Evolutionary conservation across 2,329 filamentous ascomycete species (phyloP).

Genomic region (Clarireedia paspali): DNA sequence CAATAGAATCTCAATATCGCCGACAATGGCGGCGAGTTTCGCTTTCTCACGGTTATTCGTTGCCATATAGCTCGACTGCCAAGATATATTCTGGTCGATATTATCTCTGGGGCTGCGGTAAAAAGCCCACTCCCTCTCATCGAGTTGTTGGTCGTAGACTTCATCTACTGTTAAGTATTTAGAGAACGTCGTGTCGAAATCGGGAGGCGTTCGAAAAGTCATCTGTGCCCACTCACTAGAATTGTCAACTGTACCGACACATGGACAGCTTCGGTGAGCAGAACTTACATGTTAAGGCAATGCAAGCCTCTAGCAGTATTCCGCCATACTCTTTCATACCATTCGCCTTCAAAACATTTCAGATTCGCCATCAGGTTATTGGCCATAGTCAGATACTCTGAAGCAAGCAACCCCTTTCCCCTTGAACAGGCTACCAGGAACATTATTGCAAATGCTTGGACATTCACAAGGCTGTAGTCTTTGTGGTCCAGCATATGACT

Average conservation of each 20-base stretch:
- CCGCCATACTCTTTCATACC: constrained; percentile 21
- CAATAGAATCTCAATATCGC: constrained; percentile 21
- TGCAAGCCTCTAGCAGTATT: constrained; percentile 28
- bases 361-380: constrained; percentile 17
- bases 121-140: constrained; percentile 21
- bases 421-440: constrained; percentile 26
- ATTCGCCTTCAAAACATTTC: constrained; percentile 11
- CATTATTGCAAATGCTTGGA: constrained; percentile 29
- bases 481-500: constrained; percentile 17
- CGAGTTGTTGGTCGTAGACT: constrained; percentile 12
- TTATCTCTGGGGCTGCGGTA: constrained; percentile 20
- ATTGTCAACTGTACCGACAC: constrained; percentile 16
- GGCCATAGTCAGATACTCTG: constrained; percentile 26
- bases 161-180: constrained; percentile 5
- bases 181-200: constrained; percentile 1
- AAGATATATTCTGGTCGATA: constrained; percentile 15
- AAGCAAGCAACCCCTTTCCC: constrained; percentile 22
- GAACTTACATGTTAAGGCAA: constrained; percentile 29
- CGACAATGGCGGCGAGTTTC: constrained; percentile 25
- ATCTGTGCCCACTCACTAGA: constrained; percentile 30
- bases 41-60: constrained; percentile 28
- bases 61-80: constrained; percentile 16
- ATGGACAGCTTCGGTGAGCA: neutral
- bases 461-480: constrained; percentile 22
- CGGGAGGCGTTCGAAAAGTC: constrained; percentile 24